Conservation (phyloP, 2,329 filamentous ascomycete species). For the Cadophora sp. region DNA sequence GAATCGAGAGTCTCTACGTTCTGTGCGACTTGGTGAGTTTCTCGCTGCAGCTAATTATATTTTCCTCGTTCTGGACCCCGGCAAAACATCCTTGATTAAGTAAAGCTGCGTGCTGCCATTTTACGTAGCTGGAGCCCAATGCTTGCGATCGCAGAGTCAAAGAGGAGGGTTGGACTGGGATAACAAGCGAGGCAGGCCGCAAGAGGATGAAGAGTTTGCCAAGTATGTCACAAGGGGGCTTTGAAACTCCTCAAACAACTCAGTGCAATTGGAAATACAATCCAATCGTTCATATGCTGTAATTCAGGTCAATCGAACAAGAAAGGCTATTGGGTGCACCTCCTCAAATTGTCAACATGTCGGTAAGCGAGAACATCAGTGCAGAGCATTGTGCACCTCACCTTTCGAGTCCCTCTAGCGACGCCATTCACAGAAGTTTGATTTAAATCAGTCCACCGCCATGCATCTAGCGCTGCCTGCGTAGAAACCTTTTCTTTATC, state of each 20-base stretch:
- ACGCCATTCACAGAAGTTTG: not conserved
- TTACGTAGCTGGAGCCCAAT: not conserved
- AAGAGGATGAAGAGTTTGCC: too few species aligned
- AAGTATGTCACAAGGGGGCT: too few species aligned
- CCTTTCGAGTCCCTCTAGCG: not conserved
- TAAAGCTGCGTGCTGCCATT: not conserved
- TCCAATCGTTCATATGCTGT: too few species aligned
- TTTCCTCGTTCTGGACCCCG: not conserved
- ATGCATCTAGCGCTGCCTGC: too few species aligned
- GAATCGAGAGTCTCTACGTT: not conserved
- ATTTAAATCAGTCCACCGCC: not conserved
- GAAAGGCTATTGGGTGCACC: too few species aligned
- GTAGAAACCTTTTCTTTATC: not conserved
- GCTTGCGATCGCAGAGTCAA: not conserved
- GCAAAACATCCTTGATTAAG: not conserved
- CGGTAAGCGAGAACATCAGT: not conserved
- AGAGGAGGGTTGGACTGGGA: not conserved
- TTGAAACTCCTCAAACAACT: too few species aligned
- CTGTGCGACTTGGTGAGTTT: slow-evolving; percentile 3
- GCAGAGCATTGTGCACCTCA: not conserved
- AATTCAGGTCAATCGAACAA: too few species aligned
- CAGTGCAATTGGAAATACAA: too few species aligned
- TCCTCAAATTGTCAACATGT: not conserved
- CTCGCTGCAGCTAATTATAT: not conserved
- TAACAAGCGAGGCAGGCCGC: too few species aligned